Conservation (phyloP, 805 yeast genomes). For the Saturnispora saitoi region DNA sequence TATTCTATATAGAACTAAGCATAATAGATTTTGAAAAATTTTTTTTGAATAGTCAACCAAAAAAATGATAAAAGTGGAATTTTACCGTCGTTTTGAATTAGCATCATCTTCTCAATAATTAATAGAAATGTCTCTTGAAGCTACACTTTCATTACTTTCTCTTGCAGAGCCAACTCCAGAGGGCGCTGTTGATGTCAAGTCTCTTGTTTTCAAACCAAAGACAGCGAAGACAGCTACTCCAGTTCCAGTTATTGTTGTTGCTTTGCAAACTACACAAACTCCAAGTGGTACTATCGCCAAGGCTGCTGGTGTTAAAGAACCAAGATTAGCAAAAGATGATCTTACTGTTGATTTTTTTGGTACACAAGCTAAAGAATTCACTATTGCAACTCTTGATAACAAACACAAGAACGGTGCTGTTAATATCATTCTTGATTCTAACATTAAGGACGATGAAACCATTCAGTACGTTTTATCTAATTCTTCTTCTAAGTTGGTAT, state of each 20-base stretch:
- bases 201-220: constrained; percentile 84
- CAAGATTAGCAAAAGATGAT: constrained; percentile 80
- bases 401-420: constrained; percentile 46
- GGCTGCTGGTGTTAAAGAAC: constrained; percentile 68
- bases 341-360: constrained; percentile 57
- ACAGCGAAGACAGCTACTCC: constrained; percentile 75
- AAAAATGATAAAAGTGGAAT: not conserved
- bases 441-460: constrained; percentile 33
- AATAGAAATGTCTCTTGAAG: constrained; percentile 54
- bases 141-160: constrained; percentile 58
- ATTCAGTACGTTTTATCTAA: constrained; percentile 38
- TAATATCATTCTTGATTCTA: constrained; percentile 51
- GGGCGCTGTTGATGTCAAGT: constrained; percentile 51
- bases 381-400: constrained; percentile 42
- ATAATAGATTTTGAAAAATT: not conserved
- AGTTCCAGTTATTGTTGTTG: constrained; percentile 74
- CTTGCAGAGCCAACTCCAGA: constrained; percentile 46
- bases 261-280: constrained; percentile 61
- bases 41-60: not conserved
- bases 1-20: not conserved
- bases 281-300: constrained; percentile 59
- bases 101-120: not conserved
- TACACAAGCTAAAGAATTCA: constrained; percentile 50
- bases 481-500: constrained; percentile 41
- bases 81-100: not conserved